Percentiles rank a stretch among this genome's conserved stretches.
Conservation (phyloP, 768 basidiomycete genomes). For the Pseudohyphozyma bogoriensis region DNA sequence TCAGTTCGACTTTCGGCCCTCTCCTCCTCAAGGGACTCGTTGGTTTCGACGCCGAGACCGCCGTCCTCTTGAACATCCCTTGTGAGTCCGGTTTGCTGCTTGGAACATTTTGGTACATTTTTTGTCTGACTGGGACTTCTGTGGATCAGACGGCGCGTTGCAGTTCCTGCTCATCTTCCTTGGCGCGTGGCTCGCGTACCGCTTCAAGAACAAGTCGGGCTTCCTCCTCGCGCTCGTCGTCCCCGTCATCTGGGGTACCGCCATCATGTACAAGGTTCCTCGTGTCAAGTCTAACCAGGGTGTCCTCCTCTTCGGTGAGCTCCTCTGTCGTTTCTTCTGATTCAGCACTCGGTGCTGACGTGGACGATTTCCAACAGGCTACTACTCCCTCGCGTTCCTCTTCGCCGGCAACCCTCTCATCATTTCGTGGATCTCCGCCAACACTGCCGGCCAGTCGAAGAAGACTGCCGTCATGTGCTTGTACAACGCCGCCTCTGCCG, state of each 20-base stretch:
- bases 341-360: no score
- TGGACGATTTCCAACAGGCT: no score
- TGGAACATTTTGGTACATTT: neutral
- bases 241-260: conserved; percentile 32
- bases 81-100: no score
- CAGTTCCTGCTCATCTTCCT: conserved; percentile 33
- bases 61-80: neutral
- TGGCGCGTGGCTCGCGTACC: conserved; percentile 28
- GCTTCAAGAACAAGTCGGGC: conserved; percentile 32
- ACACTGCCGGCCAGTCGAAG: neutral
- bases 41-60: conserved; percentile 4
- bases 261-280: conserved; percentile 31
- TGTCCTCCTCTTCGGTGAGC: conserved; percentile 34
- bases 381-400: conserved; percentile 20
- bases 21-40: conserved; percentile 27
- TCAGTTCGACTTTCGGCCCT: conserved; percentile 30
- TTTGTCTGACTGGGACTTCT: no score
- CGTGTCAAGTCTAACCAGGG: conserved; percentile 23
- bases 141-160: conserved; percentile 25
- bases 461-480: neutral
- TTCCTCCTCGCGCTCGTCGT: conserved; percentile 29
- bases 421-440: conserved; percentile 1
- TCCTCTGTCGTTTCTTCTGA: no score
- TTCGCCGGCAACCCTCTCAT: conserved; percentile 2
- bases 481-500: neutral